Evolutionary conservation across 2,329 filamentous ascomycete species (phyloP).

Genomic region (Rutstroemia sydowiana): DNA sequence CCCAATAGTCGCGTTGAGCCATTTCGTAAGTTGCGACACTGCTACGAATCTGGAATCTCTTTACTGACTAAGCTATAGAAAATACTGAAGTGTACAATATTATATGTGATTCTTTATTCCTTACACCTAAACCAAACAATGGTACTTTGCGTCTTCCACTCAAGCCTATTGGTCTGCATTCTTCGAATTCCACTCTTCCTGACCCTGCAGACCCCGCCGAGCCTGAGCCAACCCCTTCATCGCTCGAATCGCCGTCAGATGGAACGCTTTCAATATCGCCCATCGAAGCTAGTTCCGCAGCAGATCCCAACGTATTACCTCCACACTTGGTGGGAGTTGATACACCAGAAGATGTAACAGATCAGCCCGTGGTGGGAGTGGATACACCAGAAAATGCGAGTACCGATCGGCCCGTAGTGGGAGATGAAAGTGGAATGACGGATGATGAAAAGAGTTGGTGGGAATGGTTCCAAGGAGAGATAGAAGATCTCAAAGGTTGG

Average conservation of each 20-base stretch:
- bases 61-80: conserved; percentile 46
- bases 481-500: conserved; percentile 34
- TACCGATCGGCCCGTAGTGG: conserved; percentile 20
- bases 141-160: conserved; percentile 74
- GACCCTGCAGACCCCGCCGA: conserved; percentile 40
- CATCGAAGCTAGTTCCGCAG: conserved; percentile 23
- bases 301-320: conserved; percentile 22
- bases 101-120: conserved; percentile 76
- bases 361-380: conserved; percentile 12
- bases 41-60: neutral
- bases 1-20: conserved; percentile 70
- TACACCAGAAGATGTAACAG: conserved; percentile 17
- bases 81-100: conserved; percentile 96
- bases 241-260: conserved; percentile 12
- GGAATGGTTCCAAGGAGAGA: conserved; percentile 45
- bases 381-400: conserved; percentile 17
- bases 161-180: conserved; percentile 38
- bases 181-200: conserved; percentile 39
- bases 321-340: conserved; percentile 27
- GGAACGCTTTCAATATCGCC: conserved; percentile 24
- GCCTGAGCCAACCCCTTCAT: conserved; percentile 29
- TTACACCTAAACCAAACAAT: conserved; percentile 73
- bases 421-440: conserved; percentile 20
- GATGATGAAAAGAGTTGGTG: conserved; percentile 35
- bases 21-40: conserved; percentile 61